Percentiles rank a stretch among this genome's conserved stretches.
phyloP scores from a whole-genome alignment of 2,329 filamentous ascomycete genomes.

The Hirsutella rhossiliensis region DNA sequence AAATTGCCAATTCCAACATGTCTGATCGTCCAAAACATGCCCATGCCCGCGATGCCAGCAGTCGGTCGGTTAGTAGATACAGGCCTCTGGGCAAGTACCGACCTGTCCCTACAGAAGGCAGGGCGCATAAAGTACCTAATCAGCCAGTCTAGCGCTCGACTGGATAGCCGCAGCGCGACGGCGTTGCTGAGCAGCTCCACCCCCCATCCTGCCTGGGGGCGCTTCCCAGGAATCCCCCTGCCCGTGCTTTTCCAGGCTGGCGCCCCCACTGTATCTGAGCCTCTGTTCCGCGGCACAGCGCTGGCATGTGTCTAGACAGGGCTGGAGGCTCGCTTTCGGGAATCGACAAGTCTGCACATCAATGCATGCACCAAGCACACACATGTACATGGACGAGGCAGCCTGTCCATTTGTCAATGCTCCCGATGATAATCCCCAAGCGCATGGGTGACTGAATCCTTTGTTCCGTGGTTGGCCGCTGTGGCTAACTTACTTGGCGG shows the following conservation, averaged over 20 bases:
- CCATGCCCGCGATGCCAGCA: background rate
- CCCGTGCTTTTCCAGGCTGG: no score
- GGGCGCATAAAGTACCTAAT: background rate
- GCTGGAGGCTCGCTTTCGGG: no score
- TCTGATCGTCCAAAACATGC: conserved; percentile 1
- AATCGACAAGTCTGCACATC: no score
- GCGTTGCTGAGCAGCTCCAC: background rate
- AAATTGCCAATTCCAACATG: background rate
- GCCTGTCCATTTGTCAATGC: background rate
- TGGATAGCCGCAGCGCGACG: background rate
- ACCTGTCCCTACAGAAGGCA: background rate
- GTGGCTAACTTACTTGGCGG: no score
- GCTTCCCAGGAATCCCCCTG: no score
- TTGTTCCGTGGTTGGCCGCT: no score
- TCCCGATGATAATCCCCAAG: background rate
- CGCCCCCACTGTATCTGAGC: no score
- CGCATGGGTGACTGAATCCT: no score
- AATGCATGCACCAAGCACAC: conserved; percentile 2
- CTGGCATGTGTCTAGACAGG: no score
- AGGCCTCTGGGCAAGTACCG: background rate
- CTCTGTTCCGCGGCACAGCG: no score
- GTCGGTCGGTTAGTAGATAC: no score
- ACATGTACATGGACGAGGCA: background rate
- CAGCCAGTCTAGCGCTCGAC: background rate
- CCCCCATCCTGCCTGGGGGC: background rate